Evolutionary conservation across 495 filamentous ascomycete species (phyloP).

Genomic region (Lophiotrema nucula): DNA sequence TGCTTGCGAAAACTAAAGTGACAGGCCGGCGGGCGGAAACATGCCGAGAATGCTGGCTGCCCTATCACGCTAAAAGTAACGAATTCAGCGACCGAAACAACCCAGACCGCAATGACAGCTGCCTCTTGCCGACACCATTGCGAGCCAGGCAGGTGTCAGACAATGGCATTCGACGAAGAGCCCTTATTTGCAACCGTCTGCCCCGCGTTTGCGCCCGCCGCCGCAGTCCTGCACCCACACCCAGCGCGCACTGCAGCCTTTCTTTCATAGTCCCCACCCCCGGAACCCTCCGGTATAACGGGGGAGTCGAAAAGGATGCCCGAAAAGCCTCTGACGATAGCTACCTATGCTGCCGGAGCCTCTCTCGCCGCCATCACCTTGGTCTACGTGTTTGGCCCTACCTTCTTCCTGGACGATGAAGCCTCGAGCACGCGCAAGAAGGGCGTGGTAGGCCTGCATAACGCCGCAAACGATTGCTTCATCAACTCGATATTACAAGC

Average conservation of each 20-base stretch:
- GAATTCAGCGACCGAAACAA: conserved; percentile 5
- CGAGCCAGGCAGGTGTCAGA: conserved; percentile 17
- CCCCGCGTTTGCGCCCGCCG: conserved; percentile 1
- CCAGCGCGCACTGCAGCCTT: not conserved
- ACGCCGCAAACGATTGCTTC: conserved; percentile 97
- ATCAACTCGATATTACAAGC: conserved; percentile 97
- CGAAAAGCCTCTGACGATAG: conserved; percentile 80
- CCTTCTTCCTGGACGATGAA: conserved; percentile 86
- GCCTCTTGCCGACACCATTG: conserved; percentile 18
- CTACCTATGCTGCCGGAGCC: conserved; percentile 90
- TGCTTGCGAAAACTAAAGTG: conserved; percentile 30
- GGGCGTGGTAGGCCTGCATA: conserved; percentile 83
- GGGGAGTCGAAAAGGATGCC: conserved; percentile 58
- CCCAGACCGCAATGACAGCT: conserved; percentile 8
- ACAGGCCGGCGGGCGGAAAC: not conserved
- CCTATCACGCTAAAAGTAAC: not conserved
- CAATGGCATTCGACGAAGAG: conserved; percentile 22
- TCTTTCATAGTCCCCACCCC: conserved; percentile 7
- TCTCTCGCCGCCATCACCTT: conserved; percentile 94
- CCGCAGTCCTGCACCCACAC: not conserved
- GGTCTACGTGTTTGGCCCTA: conserved; percentile 95
- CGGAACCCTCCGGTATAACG: conserved; percentile 6
- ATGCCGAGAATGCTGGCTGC: not conserved
- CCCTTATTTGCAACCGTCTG: not conserved
- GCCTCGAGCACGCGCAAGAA: conserved; percentile 67